A percentile compares a stretch with the other conserved stretches of the same genome.
phyloP scores from a whole-genome alignment of 1,284 basidiomycete genomes.

The Wolfiporia cocos region DNA sequence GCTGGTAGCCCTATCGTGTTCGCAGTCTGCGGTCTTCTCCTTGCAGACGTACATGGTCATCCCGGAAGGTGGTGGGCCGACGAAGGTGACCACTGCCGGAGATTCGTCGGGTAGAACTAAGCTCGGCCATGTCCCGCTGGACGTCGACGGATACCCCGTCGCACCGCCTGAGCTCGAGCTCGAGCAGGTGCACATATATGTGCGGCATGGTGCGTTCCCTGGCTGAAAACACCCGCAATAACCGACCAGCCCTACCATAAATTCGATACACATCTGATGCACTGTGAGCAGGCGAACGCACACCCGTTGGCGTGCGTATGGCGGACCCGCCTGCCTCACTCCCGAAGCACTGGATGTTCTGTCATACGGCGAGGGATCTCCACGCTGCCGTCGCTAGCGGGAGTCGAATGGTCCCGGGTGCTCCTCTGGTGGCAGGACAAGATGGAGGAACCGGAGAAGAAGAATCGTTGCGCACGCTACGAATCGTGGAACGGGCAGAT shows the following conservation, averaged over 20 bases:
- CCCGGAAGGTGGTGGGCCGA: no score
- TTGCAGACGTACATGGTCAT: no score
- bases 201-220: slow-evolving; percentile 57
- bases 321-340: slow-evolving; percentile 55
- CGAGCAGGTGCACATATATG: slow-evolving; percentile 69
- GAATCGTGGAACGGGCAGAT: slow-evolving; percentile 51
- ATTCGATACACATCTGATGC: slow-evolving; percentile 4
- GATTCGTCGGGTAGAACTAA: no score
- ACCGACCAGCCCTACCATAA: neutral
- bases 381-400: slow-evolving; percentile 39
- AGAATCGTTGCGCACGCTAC: slow-evolving; percentile 25
- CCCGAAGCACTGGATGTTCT: slow-evolving; percentile 67
- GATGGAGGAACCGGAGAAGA: slow-evolving; percentile 7
- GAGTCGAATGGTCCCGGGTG: slow-evolving; percentile 4
- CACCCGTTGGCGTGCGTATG: slow-evolving; percentile 65
- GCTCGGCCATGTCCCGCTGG: slow-evolving; percentile 36
- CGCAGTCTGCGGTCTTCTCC: no score
- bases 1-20: no score
- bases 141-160: slow-evolving; percentile 53
- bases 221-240: no score
- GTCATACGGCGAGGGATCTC: slow-evolving; percentile 51
- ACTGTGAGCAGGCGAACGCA: slow-evolving; percentile 52
- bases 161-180: slow-evolving; percentile 51
- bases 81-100: no score
- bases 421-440: slow-evolving; percentile 1